A percentile compares a stretch with the other conserved stretches of the same genome.
Conservation (phyloP, 2,329 filamentous ascomycete genomes). For the Diaporthe citriasiana region DNA sequence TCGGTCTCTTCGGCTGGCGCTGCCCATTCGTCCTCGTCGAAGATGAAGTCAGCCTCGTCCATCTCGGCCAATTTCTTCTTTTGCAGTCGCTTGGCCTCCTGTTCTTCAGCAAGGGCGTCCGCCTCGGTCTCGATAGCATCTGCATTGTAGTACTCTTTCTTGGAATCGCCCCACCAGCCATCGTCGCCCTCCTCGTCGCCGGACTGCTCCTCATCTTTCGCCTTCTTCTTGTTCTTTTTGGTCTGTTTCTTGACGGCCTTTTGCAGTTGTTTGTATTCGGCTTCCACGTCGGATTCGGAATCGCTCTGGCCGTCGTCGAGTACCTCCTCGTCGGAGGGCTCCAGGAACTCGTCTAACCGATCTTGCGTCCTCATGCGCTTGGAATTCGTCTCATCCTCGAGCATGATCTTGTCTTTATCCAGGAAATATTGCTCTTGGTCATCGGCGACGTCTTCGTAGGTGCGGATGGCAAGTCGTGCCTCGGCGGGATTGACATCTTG, state of each 20-base stretch:
- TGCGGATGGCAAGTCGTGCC: conserved; percentile 73
- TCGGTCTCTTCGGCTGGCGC: conserved; percentile 66
- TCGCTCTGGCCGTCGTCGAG: conserved; percentile 47
- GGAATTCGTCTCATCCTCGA: conserved; percentile 84
- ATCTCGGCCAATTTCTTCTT: conserved; percentile 92
- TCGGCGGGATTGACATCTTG: conserved; percentile 69
- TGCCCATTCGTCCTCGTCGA: conserved; percentile 91
- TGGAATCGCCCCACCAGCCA: conserved; percentile 88
- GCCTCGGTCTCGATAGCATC: conserved; percentile 77
- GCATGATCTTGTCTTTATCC: conserved; percentile 85
- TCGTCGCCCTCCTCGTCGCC: conserved; percentile 70
- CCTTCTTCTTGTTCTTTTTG: conserved; percentile 63
- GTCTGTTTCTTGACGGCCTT: conserved; percentile 37
- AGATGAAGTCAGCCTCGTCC: conserved; percentile 92
- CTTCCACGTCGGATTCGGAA: conserved; percentile 47
- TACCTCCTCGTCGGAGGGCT: conserved; percentile 74
- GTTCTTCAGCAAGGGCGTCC: conserved; percentile 89
- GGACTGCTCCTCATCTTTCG: conserved; percentile 63
- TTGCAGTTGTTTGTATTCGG: conserved; percentile 42
- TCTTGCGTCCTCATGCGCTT: conserved; percentile 81
- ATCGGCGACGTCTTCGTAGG: conserved; percentile 88
- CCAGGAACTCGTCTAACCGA: conserved; percentile 74
- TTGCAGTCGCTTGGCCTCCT: conserved; percentile 88
- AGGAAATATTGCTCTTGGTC: conserved; percentile 95
- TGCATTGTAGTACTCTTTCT: conserved; percentile 92